Base-by-base conservation (phyloP, 2,329 filamentous ascomycete species). In the Phialophora expanda region DNA sequence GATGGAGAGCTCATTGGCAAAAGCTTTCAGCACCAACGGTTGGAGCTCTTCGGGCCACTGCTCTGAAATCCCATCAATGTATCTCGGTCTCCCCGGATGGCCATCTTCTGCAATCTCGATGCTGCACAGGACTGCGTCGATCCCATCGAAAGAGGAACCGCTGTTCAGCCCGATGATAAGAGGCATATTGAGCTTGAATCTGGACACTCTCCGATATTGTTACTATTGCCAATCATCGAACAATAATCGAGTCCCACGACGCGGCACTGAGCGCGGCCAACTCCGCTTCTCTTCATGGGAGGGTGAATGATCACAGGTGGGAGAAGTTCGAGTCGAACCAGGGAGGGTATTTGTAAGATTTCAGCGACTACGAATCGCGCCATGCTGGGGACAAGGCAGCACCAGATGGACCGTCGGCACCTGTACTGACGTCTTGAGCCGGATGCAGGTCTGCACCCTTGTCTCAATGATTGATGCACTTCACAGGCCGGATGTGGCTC, bases 161-260 rank as follows among this genome's bases (percentile, higher is more conserved):
- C 74, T 75, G 67, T 76, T 75, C 14, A 75, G 67, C 20, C 74
- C 74, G 38, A 76, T 48, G n/a, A 75, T 74, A 65, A 75, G 75
- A 30, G 64, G 58, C 70, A 73, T 72, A 17, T 41, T 70, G 51
- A 14, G 46, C 17, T 46, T 46, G 44, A 46, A 46, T 46, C 17
- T 46, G 14, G 8, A 46, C 44, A 20, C 44, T n/a, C 4, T 9
- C 44, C 14, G 17, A n/a, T 20, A 22, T n/a, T 6, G 44, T 2
- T 46, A 14, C 20, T 17, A 20, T 50, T 50, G 22, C n/a, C 46
- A 8, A 17, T 50, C 6, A 1, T 50, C 22, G 46, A 9, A 24
- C 46, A 50, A 50, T 9, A 50, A 24, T 20, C 3, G 14, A 46
- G 17, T 46, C 44, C n/a, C 44, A 22, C 41, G 41, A 9, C n/a